Percentiles rank a stretch among this genome's conserved stretches.
Conservation (phyloP, 2,329 filamentous ascomycete species). For the Boeremia lycopersici region DNA sequence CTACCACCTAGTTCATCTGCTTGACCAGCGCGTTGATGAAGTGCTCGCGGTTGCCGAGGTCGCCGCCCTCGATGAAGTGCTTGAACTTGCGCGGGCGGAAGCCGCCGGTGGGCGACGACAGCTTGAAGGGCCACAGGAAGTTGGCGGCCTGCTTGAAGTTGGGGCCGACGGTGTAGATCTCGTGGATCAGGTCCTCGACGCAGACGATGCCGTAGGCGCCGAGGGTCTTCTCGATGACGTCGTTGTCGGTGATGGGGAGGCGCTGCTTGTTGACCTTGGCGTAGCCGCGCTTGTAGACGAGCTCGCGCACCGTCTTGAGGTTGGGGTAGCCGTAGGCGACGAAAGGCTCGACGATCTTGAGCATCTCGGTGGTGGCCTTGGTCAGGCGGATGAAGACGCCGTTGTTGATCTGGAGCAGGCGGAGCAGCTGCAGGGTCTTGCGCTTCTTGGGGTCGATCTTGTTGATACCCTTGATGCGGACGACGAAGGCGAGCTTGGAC, state of each 20-base stretch:
- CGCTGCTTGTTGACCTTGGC: conserved; percentile 99
- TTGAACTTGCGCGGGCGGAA: conserved; percentile 98
- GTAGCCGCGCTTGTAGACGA: conserved; percentile 98
- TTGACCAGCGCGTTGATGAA: conserved; percentile 96
- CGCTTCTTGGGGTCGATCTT: conserved; percentile 99
- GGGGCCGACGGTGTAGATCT: conserved; percentile 96
- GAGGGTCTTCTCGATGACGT: conserved; percentile 94
- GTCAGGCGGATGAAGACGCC: conserved; percentile 97
- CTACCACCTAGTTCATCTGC: conserved; percentile 87
- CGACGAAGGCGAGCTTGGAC: conserved; percentile 95
- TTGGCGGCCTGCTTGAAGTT: conserved; percentile 99
- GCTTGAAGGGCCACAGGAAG: conserved; percentile 99
- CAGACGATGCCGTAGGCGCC: conserved; percentile 96
- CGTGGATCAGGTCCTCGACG: conserved; percentile 98
- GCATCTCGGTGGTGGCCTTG: conserved; percentile 97
- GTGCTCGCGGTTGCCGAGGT: conserved; percentile 98
- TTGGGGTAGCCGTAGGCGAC: conserved; percentile 99
- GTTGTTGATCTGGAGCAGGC: conserved; percentile 99
- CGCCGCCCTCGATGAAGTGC: conserved; percentile 99
- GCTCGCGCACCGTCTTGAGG: conserved; percentile 98
- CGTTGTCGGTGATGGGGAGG: conserved; percentile 93
- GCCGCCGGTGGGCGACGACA: conserved; percentile 95
- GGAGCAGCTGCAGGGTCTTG: conserved; percentile 99
- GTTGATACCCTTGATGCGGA: conserved; percentile 99
- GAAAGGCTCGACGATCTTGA: conserved; percentile 97